Evolutionary conservation across 2,329 filamentous ascomycete genomes (phyloP), one percentile per base, ranked within the genome.

Genomic region (Diaporthe ilicicola): DNA sequence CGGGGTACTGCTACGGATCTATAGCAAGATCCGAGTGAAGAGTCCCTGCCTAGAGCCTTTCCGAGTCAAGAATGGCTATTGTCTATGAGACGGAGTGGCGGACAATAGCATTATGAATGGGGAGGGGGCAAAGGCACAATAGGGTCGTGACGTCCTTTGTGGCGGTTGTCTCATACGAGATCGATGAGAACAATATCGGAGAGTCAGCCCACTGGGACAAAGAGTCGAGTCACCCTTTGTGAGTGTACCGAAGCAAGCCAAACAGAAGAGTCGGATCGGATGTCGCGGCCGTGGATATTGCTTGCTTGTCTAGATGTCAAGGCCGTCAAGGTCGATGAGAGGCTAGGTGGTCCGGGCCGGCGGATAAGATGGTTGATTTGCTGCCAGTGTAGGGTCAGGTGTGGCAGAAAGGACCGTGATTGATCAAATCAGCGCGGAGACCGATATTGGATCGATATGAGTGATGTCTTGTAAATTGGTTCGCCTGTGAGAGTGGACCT

Each of bases 81-180:
- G 71, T 70, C 29, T 50, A 39, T 64, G 19, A 34, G 48, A 62
- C 24, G 29, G 55, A 27, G 29, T 56, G 29, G 48, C 34, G 53
- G 34, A 65, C 69, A 70, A 70, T 72, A 55, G 68, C 71, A 72
- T 72, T 72, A 56, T 72, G 70, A 67, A 61, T 54, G 22, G 37
- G 37, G 27, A 67, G 22, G 61, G 22, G 44, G 46, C n/a, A 39
- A 50, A 13, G 24, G 42, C 22, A 70, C 62, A 72, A 72, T 44
- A 12, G 9, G 27, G 19, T 39, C 19, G 64, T 24, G 27, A 29
- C 29, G 54, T 64, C 64, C 64, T 67, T 67, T 70, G 68, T 70
- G 54, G 24, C 32, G n/a, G 46, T 51, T 67, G 61, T 67, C 22
- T 56, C 54, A 29, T 22, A 48, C 44, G 53, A 59, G 32, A 42